Conservation (phyloP, 805 yeast species). For the Metschnikowia colocasiae region DNA sequence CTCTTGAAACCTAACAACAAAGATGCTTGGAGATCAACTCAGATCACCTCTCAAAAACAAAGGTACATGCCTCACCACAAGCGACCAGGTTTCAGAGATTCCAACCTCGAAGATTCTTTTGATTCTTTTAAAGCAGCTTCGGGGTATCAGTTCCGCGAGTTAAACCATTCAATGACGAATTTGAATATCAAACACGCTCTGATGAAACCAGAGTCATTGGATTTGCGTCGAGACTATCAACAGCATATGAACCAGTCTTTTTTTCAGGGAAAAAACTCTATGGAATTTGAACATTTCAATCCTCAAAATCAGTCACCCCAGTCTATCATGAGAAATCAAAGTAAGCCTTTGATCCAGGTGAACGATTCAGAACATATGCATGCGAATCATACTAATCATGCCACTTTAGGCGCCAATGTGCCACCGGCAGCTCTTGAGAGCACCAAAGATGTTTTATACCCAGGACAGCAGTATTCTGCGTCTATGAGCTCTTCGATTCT, state of each 20-base stretch:
- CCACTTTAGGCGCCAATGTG: background rate
- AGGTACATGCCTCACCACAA: background rate
- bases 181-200: background rate
- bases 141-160: background rate
- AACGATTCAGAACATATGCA: background rate
- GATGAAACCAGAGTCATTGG: background rate
- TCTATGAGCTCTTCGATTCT: background rate
- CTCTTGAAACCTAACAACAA: background rate
- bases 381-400: background rate
- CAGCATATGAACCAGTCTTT: background rate
- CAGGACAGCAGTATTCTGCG: conserved; percentile 4
- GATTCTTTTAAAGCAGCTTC: background rate
- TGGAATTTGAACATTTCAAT: background rate
- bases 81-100: background rate
- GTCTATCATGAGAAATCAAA: background rate
- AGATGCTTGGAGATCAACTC: background rate
- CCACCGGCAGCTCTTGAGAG: conserved; percentile 2
- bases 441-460: conserved; percentile 8
- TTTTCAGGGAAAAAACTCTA: background rate
- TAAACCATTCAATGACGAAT: conserved; percentile 2
- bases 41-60: background rate
- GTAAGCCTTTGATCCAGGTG: background rate
- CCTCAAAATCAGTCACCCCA: background rate
- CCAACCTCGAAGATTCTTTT: background rate
- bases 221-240: background rate